Base-by-base conservation (phyloP, 2,329 filamentous ascomycete species). In the Alternaria sp. region DNA sequence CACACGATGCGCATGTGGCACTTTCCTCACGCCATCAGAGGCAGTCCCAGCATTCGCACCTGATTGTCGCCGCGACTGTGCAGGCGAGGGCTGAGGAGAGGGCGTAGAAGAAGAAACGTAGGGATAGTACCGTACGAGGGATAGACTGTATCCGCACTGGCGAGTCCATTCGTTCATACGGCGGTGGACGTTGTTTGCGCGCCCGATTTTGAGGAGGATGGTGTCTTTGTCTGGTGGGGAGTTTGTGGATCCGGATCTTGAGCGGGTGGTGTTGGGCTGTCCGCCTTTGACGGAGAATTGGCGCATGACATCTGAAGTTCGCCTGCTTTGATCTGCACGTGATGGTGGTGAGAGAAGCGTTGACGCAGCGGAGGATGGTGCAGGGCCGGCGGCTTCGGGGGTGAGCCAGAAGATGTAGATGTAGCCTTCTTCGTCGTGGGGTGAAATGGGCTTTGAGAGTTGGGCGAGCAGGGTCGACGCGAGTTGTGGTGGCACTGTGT, bases 351-450 rank as follows among this genome's bases (percentile, higher is more conserved):
- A 88, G 86, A 46, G 88, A 83, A 79, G 69, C 1, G 66, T 71
- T 0, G 73, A 76, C 3, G 78, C 77, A 2, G 77, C 70, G 6
- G 73, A 66, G 88, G 89, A 36, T 84, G 85, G 82, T 0, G 86
- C 79, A 0, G 84, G 77, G 8, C 87, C 81, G 3, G 85, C 86
- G 36, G 87, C 84, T 30, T 93, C 89, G 10, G 76, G 68, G 0
- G 93, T 97, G 21, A 97, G 86, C 93, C 95, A 97, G 85, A 98
- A 99, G 80, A 99, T 97, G 85, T 99, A 99, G 70, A 99, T 98
- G 82, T 96, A 99, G 40, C 96, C 96, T 52, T 77, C 76, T 70
- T 96, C 92, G 69, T 96, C 92, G 57, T 86, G 83, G 21, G 88
- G 83, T 0, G 93, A 93, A 49, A 94, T 87, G 1, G 85, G 93